Evolutionary conservation across 2,329 filamentous ascomycete species (phyloP), one percentile per base, ranked within the genome.

Genomic region (Talaromyces sp.): DNA sequence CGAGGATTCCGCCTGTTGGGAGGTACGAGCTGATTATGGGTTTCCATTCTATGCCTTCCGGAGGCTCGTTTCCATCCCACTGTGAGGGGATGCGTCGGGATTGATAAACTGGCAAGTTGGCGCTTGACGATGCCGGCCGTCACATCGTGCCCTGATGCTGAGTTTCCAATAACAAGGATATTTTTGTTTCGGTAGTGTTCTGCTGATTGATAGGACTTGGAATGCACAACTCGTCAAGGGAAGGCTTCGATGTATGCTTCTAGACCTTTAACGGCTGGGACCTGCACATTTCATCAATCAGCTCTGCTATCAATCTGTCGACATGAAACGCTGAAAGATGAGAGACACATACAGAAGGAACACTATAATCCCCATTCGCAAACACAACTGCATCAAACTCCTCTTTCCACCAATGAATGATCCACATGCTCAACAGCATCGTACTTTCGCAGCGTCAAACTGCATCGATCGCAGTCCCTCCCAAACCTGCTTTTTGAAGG

Each of bases 61-160:
- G 81, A 0, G 85, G 83, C 7, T 73, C 64, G 31, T 79, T 72
- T 11, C 83, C 83, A 58, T 87, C 85, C 80, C 84, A 86, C 5
- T 79, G 76, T 0, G 80, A 81, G 3, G 72, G 73, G 1, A 83
- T 83, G 10, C 84, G 76, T 1, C 83, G 77, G 0, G 85, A 87
- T 64, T 85, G 81, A 66, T 83, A 83, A 0, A 87, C 77, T 0
- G 85, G 84, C 0, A 75, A 74, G 0, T 73, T 67, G 0, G 80
- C 81, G 0, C 80, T 76, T 3, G 61, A 80, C 73, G 0, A 86
- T 77, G 59, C 85, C 82, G 61, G 81, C 78, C 1, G 83, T 80
- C 36, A 87, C 86, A 68, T 89, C 87, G 27, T 85, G 82, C 0
- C 83, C 86, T 0, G 86, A 89, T 1, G 88, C 85, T 1, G 84